phyloP scores from a whole-genome alignment of 805 yeast species.

The Myxozyma mucilagina region DNA sequence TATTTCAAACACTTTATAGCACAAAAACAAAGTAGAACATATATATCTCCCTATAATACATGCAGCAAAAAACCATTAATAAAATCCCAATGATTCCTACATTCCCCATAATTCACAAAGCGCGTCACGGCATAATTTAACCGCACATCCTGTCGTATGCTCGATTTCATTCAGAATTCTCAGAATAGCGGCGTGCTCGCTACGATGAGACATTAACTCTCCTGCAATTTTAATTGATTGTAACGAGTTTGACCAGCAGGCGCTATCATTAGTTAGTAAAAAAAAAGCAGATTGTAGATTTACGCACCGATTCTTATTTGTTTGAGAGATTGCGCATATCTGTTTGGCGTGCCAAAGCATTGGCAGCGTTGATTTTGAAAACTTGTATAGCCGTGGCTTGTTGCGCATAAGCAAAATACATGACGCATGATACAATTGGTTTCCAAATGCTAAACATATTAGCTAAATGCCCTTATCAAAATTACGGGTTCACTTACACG shows the following conservation, averaged over 20 bases:
- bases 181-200: conserved; percentile 34
- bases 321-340: conserved; percentile 42
- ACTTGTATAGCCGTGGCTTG: conserved; percentile 44
- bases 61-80: neutral
- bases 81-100: neutral
- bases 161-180: conserved; percentile 8
- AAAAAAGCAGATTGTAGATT: neutral
- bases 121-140: conserved; percentile 18
- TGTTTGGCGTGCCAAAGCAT: conserved; percentile 48
- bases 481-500: conserved; percentile 30
- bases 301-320: conserved; percentile 36
- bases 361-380: conserved; percentile 35
- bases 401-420: conserved; percentile 45
- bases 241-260: conserved; percentile 38
- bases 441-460: conserved; percentile 37
- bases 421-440: conserved; percentile 46
- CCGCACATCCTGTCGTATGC: conserved; percentile 14
- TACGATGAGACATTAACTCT: conserved; percentile 36
- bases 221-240: conserved; percentile 41
- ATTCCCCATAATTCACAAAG: conserved; percentile 22
- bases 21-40: neutral
- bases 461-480: neutral
- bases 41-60: neutral
- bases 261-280: conserved; percentile 15
- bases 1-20: too few relatives aligned